A percentile compares a stretch with the other conserved stretches of the same genome.
These are phyloP conservation scores for Suaeda aralocaspica DNA, from an alignment of 148 eudicot genomes.

Conservation along the genomic window DNA sequence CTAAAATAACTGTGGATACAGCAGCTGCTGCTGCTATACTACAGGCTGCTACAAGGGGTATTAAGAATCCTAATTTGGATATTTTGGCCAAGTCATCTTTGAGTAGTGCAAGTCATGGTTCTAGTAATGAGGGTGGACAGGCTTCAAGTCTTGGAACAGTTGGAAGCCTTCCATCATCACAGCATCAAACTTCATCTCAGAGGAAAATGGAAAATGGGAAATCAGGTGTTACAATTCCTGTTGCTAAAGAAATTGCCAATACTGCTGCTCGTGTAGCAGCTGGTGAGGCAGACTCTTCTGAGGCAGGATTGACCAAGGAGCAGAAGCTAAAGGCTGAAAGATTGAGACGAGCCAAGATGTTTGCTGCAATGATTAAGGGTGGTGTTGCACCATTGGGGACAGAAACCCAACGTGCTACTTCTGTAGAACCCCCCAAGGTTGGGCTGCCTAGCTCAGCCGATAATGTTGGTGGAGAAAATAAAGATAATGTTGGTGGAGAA, in stretches of 20 bases:
- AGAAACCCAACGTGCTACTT: slow-evolving; percentile 45
- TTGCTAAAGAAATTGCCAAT: slow-evolving; percentile 39
- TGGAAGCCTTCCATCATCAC: slow-evolving; percentile 29
- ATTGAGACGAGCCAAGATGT: slow-evolving; percentile 88
- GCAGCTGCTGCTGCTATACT: slow-evolving; percentile 89
- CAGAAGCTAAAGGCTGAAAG: slow-evolving; percentile 90
- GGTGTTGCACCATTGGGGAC: slow-evolving; percentile 49
- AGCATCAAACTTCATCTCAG: slow-evolving; percentile 16
- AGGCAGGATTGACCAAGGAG: slow-evolving; percentile 59
- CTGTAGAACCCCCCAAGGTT: slow-evolving; percentile 48
- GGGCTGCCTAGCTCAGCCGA: slow-evolving; percentile 25
- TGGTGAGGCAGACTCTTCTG: slow-evolving; percentile 53
- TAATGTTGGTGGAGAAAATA: slow-evolving; percentile 18
- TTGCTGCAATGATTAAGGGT: slow-evolving; percentile 80
- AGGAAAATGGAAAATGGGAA: slow-evolving; percentile 32
- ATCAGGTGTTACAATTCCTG: slow-evolving; percentile 28
- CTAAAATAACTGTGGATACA: slow-evolving; percentile 55
- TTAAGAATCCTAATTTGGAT: slow-evolving; percentile 56
- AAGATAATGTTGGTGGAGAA: slow-evolving; percentile 22
- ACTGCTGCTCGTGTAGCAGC: slow-evolving; percentile 45
- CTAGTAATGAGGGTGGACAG: slow-evolving; percentile 35
- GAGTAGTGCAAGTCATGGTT: slow-evolving; percentile 29
- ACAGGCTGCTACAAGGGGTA: slow-evolving; percentile 94
- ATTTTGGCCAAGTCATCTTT: slow-evolving; percentile 42
- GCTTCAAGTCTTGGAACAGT: slow-evolving; percentile 31